Base-by-base conservation (phyloP, 2,329 filamentous ascomycete genomes). In the Exophiala calicioides region DNA sequence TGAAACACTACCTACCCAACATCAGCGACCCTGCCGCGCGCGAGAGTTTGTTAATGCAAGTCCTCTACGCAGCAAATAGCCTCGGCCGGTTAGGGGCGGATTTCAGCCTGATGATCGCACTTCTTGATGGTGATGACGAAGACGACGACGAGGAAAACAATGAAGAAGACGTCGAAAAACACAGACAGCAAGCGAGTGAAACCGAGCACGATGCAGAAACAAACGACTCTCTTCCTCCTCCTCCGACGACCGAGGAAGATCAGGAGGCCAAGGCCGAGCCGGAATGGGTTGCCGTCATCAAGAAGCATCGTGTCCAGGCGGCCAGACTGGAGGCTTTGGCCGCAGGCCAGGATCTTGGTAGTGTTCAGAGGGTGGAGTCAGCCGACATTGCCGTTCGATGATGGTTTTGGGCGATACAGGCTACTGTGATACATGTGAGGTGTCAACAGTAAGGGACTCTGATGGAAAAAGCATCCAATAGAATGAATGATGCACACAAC, bases 81-180 rank as follows among this genome's bases (percentile, higher is more conserved):
- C 72, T 98, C 37, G 91, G 91, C 0, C 79, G 93, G 35, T 72
- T 97, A 0, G 93, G 93, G 2, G 90, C 88, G 1, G 93, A 98
- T 65, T 98, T 98, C 68, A 86, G 90, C 45, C 80, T 95, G 72
- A 80, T 96, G 56, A 76, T 97, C 47, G 88, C 90, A 0, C 61
- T 81, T 27, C 37, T 59, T 15, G 39, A 49, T 26, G 51, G 44
- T n/a, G 60, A 84, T 7, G 73, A 73, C 24, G 61, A 58, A 16
- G 48, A 53, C 2, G 60, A 52, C 2, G 60, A 60, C 4, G 63
- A 63, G 0, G 65, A 65, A 57, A 58, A 73, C 61, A 63, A 62
- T n/a, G 62, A 64, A 12, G 47, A 20, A 4, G 23, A 13, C 10
- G 64, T 65, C 18, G 70, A 70, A 16, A 75, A 75, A 1, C 74